These are phyloP conservation scores for Fraxinus albicans DNA, from an alignment of 305 asterid species.

Conservation along the genomic window DNA sequence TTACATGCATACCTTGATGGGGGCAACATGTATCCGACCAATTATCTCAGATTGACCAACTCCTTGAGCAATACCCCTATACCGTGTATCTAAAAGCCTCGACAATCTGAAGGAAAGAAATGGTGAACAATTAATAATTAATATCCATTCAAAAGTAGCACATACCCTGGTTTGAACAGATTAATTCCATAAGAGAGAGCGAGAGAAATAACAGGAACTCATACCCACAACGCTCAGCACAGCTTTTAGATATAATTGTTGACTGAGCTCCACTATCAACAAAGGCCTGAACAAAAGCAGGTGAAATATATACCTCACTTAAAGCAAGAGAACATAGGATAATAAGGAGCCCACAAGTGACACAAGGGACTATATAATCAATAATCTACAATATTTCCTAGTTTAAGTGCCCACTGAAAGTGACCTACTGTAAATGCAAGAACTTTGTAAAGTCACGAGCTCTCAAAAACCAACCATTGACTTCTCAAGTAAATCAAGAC, in stretches of 20 bases:
- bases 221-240: constrained; percentile 97
- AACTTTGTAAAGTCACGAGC: constrained; percentile 11
- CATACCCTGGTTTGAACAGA: constrained; percentile 2
- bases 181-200: background rate
- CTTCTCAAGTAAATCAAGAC: background rate
- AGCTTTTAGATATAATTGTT: constrained; percentile 90
- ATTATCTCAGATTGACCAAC: constrained; percentile 96
- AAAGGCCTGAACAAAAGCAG: constrained; percentile 67
- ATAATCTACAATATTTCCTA: background rate
- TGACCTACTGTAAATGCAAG: constrained; percentile 1
- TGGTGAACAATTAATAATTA: background rate
- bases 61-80: constrained; percentile 91
- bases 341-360: background rate
- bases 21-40: constrained; percentile 95
- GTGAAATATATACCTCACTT: constrained; percentile 3
- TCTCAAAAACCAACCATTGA: background rate
- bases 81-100: constrained; percentile 92
- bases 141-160: constrained; percentile 5
- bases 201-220: constrained; percentile 22
- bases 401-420: background rate
- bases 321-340: background rate
- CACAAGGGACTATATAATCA: background rate
- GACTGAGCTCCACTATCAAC: constrained; percentile 99
- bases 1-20: constrained; percentile 66
- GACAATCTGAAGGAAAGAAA: constrained; percentile 53